Evolutionary conservation across 2,329 filamentous ascomycete species (phyloP), one percentile per base, ranked within the genome.

Genomic region (Keithomyces neogunnii): DNA sequence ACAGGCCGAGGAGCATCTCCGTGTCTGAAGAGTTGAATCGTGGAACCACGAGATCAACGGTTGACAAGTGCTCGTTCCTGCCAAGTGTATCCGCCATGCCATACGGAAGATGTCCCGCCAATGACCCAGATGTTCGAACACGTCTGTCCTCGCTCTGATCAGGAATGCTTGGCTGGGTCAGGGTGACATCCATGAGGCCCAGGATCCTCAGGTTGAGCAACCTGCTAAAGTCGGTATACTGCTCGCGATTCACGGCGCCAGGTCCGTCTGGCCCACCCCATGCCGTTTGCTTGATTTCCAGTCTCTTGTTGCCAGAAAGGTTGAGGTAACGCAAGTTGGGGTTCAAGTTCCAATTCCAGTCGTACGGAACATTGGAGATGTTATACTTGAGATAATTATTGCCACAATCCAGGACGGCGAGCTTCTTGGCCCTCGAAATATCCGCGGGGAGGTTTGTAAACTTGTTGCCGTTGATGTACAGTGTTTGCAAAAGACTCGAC

Each of bases 261-360:
- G 64, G 73, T 57, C 64, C 76, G 46, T 80, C 81, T 6, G 78
- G 73, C 3, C 61, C 61, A 8, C 57, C 60, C 56, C 57, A 65
- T 7, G 62, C 59, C 30, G 80, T 81, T 59, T 81, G 78, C 63
- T 86, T 86, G 72, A 99, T 97, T 68, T 99, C 93, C 35, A 99
- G 72, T 48, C 92, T 84, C 68, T 96, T 96, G 72, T 99, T 99
- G 48, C 93, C 93, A 0, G 92, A 97, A 63, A 99, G 76, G 63
- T 97, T 99, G 56, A 99, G 84, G 63, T 95, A 99, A 56, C 91
- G 87, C 57, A 99, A 73, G 61, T 96, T 95, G 47, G 88, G 89
- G 62, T 99, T 99, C 77, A 93, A 88, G 63, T 97, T 97, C 93
- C 93, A 99, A 62, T 99, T 99, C 93, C 93, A 99, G 66, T 99